Conservation (phyloP, 305 asterid genomes). For the Stenogyne calaminthoides region DNA sequence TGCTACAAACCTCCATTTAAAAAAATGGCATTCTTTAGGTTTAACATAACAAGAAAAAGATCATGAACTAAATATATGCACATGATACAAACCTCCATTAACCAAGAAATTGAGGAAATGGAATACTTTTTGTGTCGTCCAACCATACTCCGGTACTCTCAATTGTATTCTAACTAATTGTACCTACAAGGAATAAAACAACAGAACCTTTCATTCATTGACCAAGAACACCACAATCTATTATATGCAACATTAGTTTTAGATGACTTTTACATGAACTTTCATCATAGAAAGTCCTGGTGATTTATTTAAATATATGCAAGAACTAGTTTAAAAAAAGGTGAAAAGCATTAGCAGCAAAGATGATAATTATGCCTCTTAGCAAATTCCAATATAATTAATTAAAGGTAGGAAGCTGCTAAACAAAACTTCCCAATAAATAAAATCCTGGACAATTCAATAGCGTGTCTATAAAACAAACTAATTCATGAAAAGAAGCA, state of each 20-base stretch:
- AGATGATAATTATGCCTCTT: neutral
- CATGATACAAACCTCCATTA: slow-evolving; percentile 65
- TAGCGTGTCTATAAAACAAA: neutral
- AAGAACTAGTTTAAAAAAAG: neutral
- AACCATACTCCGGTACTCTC: slow-evolving; percentile 97
- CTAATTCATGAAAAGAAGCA: neutral
- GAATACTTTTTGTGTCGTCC: slow-evolving; percentile 99
- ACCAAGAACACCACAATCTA: neutral
- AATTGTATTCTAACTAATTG: slow-evolving; percentile 92
- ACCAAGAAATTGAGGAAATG: slow-evolving; percentile 96
- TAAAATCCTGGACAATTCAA: neutral
- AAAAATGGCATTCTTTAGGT: too few relatives aligned
- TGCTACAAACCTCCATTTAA: too few relatives aligned
- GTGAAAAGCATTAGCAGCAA: neutral
- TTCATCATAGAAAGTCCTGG: neutral
- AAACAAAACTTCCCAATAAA: slow-evolving; percentile 4
- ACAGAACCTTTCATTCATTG: neutral
- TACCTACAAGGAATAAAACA: slow-evolving; percentile 48
- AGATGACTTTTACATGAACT: neutral
- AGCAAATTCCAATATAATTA: slow-evolving; percentile 3
- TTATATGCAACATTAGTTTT: neutral
- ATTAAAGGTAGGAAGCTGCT: neutral
- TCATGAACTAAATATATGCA: slow-evolving; percentile 5
- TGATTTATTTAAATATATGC: neutral
- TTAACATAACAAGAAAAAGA: neutral